phyloP scores from a whole-genome alignment of 23 red algal genomes.

The Gracilaria vermiculophylla region DNA sequence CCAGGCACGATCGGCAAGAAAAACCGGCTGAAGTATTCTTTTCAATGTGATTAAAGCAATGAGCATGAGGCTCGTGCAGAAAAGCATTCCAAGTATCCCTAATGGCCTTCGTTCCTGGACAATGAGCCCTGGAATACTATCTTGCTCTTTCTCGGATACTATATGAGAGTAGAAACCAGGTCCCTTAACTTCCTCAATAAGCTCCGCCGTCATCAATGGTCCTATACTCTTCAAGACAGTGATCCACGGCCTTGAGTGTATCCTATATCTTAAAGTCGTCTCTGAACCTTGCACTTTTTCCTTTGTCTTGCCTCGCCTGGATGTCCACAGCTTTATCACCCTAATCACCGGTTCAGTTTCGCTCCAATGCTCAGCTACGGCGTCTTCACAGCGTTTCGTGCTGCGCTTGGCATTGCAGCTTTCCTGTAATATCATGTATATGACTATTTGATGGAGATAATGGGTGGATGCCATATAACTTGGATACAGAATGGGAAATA shows the following conservation, averaged over 20 bases:
- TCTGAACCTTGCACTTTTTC: neutral
- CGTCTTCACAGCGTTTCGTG: neutral
- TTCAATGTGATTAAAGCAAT: neutral
- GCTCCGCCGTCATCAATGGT: neutral
- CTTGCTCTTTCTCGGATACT: neutral
- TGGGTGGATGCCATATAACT: neutral
- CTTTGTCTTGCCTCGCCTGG: neutral
- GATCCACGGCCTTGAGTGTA: neutral
- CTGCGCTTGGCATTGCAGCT: neutral
- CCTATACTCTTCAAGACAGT: neutral
- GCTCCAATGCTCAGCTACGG: neutral
- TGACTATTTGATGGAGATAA: constrained; percentile 5
- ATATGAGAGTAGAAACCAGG: constrained; percentile 6
- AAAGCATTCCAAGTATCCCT: neutral
- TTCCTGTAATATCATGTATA: neutral
- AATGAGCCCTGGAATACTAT: neutral
- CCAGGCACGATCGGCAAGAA: neutral
- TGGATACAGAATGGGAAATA: neutral
- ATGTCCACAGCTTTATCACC: neutral
- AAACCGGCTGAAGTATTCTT: neutral
- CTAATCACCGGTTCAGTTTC: neutral
- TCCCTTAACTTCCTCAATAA: neutral
- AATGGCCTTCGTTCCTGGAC: neutral
- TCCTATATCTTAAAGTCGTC: neutral
- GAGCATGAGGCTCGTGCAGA: neutral